Evolutionary conservation across 495 filamentous ascomycete genomes (phyloP).

Genomic region (Penicillium odoratum): DNA sequence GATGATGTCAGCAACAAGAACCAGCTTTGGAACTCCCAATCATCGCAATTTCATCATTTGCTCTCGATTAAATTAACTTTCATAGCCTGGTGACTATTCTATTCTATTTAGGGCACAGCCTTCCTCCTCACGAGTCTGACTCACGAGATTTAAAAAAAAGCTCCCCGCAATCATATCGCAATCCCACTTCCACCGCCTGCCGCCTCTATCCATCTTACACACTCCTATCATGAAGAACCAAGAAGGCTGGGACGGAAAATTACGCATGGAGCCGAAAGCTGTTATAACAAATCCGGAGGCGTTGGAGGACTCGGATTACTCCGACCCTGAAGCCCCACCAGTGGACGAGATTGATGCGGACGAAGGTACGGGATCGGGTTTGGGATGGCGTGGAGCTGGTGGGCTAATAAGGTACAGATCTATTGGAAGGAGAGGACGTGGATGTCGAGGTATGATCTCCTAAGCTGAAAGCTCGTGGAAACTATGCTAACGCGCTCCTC

Average conservation of each 20-base stretch:
- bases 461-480: background rate
- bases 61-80: background rate
- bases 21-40: background rate
- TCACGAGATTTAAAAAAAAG: constrained; percentile 16
- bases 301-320: constrained; percentile 79
- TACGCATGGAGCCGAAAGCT: constrained; percentile 66
- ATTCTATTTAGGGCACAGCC: constrained; percentile 3
- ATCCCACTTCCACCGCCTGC: constrained; percentile 22
- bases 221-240: constrained; percentile 52
- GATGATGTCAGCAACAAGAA: background rate
- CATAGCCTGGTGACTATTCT: background rate
- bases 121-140: background rate
- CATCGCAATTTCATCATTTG: background rate
- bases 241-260: constrained; percentile 93
- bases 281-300: constrained; percentile 72
- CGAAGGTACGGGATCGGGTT: constrained; percentile 58
- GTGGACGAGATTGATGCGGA: constrained; percentile 78
- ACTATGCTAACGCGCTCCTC: constrained; percentile 14
- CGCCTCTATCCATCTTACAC: constrained; percentile 17
- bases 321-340: constrained; percentile 75
- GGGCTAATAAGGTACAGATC: constrained; percentile 45
- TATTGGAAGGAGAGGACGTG: constrained; percentile 63
- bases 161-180: constrained; percentile 28
- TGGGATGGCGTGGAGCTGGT: background rate
- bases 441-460: constrained; percentile 52